Base-by-base conservation (phyloP, 768 basidiomycete species). In the Krasilnikovozyma curviuscula region DNA sequence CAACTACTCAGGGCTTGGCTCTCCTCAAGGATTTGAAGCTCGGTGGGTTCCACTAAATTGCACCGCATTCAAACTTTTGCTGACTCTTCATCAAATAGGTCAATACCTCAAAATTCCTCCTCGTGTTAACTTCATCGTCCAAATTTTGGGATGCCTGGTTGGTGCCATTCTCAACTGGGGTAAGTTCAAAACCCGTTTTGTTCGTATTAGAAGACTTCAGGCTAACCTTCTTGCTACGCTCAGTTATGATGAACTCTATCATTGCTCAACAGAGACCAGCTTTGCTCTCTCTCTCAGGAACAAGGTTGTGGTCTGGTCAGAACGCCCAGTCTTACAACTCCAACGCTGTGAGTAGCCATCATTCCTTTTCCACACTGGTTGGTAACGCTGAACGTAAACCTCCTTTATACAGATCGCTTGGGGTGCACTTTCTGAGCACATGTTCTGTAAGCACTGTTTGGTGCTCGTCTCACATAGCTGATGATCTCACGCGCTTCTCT, bases 381-480 rank as follows among this genome's bases (percentile, higher is more conserved):
- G n/a, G n/a, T n/a, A n/a, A n/a, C n/a, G n/a, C n/a, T n/a, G n/a
- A n/a, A n/a, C n/a, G n/a, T n/a, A n/a, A 57, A 57, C 39, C 67
- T 65, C 1, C n/a, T n/a, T n/a, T n/a, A n/a, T n/a, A n/a, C n/a
- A n/a, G n/a, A 63, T 70, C 30, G 56, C 63, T 2, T 70, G 65
- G 65, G 69, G 68, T 38, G 69, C 66, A 7, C 61, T 70, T 1
- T 59, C 58, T 27, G 57, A 60, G 25, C 37, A 67, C 29, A 54
- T 70, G 33, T 69, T 69, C 42, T 34, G 24, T 44, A n/a, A n/a
- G n/a, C n/a, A n/a, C n/a, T n/a, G n/a, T n/a, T n/a, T n/a, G n/a
- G n/a, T n/a, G n/a, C n/a, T n/a, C n/a, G n/a, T n/a, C n/a, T n/a
- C n/a, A n/a, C n/a, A n/a, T n/a, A n/a, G n/a, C n/a, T n/a, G n/a